Evolutionary conservation across 345 rosid species (phyloP).

Genomic region (Diplotaxis tenuifolia): DNA sequence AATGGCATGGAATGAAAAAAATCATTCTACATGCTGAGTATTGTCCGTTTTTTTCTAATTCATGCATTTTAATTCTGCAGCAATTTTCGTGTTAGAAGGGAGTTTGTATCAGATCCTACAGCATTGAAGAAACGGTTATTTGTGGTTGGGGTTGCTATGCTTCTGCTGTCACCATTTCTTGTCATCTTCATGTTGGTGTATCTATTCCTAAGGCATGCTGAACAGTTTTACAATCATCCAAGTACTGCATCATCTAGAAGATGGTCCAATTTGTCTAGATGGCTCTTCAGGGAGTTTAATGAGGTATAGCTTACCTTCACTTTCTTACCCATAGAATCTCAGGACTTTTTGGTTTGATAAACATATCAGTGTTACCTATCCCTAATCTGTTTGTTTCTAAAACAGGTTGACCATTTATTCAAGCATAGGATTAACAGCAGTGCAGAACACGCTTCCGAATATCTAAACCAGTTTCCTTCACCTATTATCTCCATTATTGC

Average conservation of each 20-base stretch:
- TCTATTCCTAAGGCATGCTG: constrained; percentile 95
- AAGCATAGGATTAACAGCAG: constrained; percentile 95
- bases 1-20: background rate
- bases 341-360: background rate
- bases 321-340: background rate
- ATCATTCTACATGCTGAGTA: constrained; percentile 6
- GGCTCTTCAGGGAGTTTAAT: constrained; percentile 96
- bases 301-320: constrained; percentile 57
- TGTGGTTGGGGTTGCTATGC: constrained; percentile 85
- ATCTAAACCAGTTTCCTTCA: constrained; percentile 87
- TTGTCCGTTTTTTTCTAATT: constrained; percentile 38
- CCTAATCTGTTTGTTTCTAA: constrained; percentile 20
- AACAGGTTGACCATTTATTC: constrained; percentile 97
- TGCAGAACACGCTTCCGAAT: constrained; percentile 74
- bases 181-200: constrained; percentile 95
- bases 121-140: constrained; percentile 77
- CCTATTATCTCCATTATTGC: constrained; percentile 87
- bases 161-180: constrained; percentile 90
- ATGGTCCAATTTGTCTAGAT: constrained; percentile 96
- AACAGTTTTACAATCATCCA: constrained; percentile 95
- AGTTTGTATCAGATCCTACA: constrained; percentile 79
- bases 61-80: constrained; percentile 49
- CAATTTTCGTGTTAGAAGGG: constrained; percentile 82
- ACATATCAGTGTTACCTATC: constrained; percentile 1
- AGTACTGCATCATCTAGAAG: constrained; percentile 94